These are phyloP conservation scores for Hexamita inflata DNA, from an alignment of 208 protist genomes.

Conservation along the genomic window DNA sequence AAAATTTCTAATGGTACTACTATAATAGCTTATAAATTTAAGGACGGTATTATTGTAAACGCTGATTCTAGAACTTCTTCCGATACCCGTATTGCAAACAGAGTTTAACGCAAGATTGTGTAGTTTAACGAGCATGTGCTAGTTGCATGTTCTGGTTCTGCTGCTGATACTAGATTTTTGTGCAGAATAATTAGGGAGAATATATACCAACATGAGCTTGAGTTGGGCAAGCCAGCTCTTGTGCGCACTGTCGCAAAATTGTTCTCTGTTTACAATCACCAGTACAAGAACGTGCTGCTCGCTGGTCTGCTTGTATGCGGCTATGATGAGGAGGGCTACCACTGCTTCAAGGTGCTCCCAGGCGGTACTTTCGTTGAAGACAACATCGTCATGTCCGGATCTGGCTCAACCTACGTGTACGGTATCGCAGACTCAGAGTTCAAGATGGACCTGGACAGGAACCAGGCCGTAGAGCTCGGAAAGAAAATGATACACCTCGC, in stretches of 20 bases:
- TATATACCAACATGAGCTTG: no score
- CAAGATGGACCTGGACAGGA: background rate
- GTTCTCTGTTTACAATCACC: background rate
- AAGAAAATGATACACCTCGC: background rate
- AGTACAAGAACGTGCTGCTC: background rate
- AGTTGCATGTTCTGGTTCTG: no score
- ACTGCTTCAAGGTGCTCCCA: background rate
- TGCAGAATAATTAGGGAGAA: no score
- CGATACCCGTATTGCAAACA: no score
- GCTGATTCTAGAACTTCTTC: no score
- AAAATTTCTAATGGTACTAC: no score
- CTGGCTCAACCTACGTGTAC: background rate
- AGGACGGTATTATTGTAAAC: no score
- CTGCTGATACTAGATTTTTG: no score
- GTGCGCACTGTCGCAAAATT: background rate
- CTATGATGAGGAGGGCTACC: background rate
- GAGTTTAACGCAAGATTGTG: no score
- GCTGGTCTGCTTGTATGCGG: background rate
- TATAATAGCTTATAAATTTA: no score
- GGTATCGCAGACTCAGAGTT: background rate
- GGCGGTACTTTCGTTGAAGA: background rate
- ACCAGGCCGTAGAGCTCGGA: background rate
- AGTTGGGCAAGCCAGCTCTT: no score
- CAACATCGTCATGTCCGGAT: slow-evolving; percentile 1
- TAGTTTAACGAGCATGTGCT: no score